A percentile compares a stretch with the other conserved stretches of the same genome.
phyloP scores from a whole-genome alignment of 495 filamentous ascomycete genomes.

The Hypomontagnella submonticulosa region DNA sequence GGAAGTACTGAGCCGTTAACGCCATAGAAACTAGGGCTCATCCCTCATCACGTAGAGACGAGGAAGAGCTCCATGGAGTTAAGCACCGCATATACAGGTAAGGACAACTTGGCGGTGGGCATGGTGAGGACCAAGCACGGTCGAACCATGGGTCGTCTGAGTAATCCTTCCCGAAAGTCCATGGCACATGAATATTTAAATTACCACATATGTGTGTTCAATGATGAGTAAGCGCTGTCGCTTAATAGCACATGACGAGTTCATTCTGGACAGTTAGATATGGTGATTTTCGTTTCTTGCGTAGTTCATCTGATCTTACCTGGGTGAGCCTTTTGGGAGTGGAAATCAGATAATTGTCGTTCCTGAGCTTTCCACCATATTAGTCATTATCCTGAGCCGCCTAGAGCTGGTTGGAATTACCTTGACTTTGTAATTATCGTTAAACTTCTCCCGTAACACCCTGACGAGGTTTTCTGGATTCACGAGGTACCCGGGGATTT shows the following conservation, averaged over 20 bases:
- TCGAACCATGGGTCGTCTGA: too few relatives aligned
- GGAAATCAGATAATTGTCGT: conserved; percentile 31
- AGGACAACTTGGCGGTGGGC: too few relatives aligned
- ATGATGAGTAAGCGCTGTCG: background rate
- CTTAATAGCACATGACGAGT: conserved; percentile 2
- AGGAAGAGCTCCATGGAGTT: too few relatives aligned
- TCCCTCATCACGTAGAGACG: too few relatives aligned
- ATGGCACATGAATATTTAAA: too few relatives aligned
- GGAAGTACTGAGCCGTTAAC: too few relatives aligned
- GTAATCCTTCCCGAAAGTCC: too few relatives aligned
- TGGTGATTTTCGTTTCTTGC: background rate
- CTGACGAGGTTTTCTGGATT: conserved; percentile 14
- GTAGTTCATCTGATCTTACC: background rate
- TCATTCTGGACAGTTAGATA: conserved; percentile 22
- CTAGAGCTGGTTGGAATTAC: too few relatives aligned
- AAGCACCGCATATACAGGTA: too few relatives aligned
- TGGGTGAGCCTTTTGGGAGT: conserved; percentile 14
- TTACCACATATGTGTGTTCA: too few relatives aligned
- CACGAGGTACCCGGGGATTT: conserved; percentile 23
- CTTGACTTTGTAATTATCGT: conserved; percentile 25
- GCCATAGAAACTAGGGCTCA: too few relatives aligned
- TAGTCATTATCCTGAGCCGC: background rate
- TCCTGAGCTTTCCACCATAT: conserved; percentile 19
- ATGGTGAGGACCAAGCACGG: too few relatives aligned
- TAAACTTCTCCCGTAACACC: conserved; percentile 9